Evolutionary conservation across 1,139 yeast species (phyloP), one percentile per base, ranked within the genome.

Genomic region (Candida frijolesensis): DNA sequence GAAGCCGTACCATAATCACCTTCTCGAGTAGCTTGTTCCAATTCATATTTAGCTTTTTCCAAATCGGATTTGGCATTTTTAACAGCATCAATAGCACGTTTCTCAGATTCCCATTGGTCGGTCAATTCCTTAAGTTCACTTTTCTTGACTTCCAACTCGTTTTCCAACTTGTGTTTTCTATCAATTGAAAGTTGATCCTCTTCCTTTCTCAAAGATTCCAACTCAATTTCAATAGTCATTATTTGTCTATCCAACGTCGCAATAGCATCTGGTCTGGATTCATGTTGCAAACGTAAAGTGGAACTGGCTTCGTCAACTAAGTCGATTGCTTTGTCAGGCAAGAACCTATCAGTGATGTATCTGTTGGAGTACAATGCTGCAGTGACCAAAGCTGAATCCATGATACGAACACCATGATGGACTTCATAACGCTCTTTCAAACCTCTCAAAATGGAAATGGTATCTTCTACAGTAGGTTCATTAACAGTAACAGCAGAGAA

Each of bases 261-360:
- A 49, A 94, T 89, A 3, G 94, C 90, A 63, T 94, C 99, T 0
- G 99, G 99, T 66, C 91, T 91, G 2, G 97, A 89, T 70, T 94
- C 99, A 65, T 94, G 98, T 68, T 94, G 99, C 54, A 94, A 75
- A 57, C 99, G 77, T 55, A 94, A 76, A 0, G 96, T 96, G 1
- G 97, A 94, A 70, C 98, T 91, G 0, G 99, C 98, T 65, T 94
- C 99, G 69, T 94, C 99, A 2, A 94, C 95, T 59, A 94, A 78
- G 68, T 94, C 98, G 58, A 94, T 91, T 10, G 97, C 97, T 71
- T 94, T 94, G 66, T 94, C 99, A 0, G 99, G 99, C 44, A 94
- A 74, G 61, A 84, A 90, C 50, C 98, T 72, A 66, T 94, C 98
- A 7, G 96, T 89, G 50, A 94, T 89, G 66, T 94, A 94, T 56